Evolutionary conservation across 2,329 filamentous ascomycete species (phyloP).

Genomic region (Epichloe brachyelytri): DNA sequence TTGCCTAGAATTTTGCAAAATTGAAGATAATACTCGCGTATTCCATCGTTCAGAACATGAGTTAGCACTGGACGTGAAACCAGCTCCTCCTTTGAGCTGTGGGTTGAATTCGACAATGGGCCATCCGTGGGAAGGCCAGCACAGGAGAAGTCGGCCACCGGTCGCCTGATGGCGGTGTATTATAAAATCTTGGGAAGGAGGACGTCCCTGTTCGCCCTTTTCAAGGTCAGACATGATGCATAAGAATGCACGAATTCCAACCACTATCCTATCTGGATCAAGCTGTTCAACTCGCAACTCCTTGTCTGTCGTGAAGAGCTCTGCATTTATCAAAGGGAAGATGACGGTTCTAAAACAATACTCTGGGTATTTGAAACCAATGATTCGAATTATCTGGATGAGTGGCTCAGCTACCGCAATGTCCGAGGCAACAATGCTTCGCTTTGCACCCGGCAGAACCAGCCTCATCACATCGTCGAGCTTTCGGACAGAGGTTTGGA

Average conservation of each 20-base stretch:
- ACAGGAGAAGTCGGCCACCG: conserved; percentile 37
- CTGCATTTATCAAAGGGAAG: conserved; percentile 90
- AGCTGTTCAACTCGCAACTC: conserved; percentile 82
- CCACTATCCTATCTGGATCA: conserved; percentile 93
- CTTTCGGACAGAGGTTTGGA: conserved; percentile 57
- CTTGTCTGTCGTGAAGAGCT: conserved; percentile 63
- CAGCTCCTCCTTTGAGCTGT: conserved; percentile 41
- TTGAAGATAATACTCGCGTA: conserved; percentile 72
- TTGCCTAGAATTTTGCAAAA: conserved; percentile 95
- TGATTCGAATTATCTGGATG: conserved; percentile 86
- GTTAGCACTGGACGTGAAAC: conserved; percentile 53
- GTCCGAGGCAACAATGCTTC: conserved; percentile 72
- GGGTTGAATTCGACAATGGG: conserved; percentile 13
- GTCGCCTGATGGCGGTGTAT: conserved; percentile 26
- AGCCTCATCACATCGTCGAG: conserved; percentile 82
- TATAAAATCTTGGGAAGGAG: conserved; percentile 67
- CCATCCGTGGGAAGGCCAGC: conserved; percentile 24
- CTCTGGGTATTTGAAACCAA: conserved; percentile 87
- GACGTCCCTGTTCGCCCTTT: conserved; percentile 61
- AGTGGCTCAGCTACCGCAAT: conserved; percentile 74
- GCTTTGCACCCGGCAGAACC: conserved; percentile 68
- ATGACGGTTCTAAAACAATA: conserved; percentile 86
- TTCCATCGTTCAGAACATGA: conserved; percentile 56
- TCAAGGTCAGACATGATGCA: conserved; percentile 89
- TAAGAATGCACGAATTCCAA: conserved; percentile 87